These are phyloP conservation scores for Pelargonium australe DNA, from an alignment of 441 rosid genomes.

Conservation along the genomic window DNA sequence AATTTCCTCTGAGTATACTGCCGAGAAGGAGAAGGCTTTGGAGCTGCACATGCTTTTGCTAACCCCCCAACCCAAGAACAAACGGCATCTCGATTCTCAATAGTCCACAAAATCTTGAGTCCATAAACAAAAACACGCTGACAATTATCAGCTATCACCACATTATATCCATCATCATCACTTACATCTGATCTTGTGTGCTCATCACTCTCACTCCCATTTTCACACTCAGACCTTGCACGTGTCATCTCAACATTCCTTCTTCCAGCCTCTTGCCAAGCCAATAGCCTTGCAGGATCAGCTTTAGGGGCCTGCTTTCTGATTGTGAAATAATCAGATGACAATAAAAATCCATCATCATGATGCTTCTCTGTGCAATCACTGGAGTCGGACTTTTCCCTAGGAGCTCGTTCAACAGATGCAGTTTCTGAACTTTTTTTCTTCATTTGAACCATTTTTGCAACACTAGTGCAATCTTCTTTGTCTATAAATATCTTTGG, in stretches of 20 bases:
- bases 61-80: slow-evolving; percentile 95
- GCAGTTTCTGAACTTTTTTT: slow-evolving; percentile 65
- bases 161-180: slow-evolving; percentile 97
- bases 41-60: slow-evolving; percentile 86
- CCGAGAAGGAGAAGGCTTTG: slow-evolving; percentile 94
- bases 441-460: slow-evolving; percentile 45
- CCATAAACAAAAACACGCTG: slow-evolving; percentile 92
- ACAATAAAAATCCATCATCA: slow-evolving; percentile 87
- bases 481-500: slow-evolving; percentile 64
- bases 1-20: slow-evolving; percentile 84
- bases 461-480: slow-evolving; percentile 48
- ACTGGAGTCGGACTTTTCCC: slow-evolving; percentile 44
- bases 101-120: slow-evolving; percentile 91
- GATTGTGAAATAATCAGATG: slow-evolving; percentile 74
- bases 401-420: slow-evolving; percentile 51
- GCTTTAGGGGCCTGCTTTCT: no score
- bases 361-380: slow-evolving; percentile 64
- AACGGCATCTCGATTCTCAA: slow-evolving; percentile 89
- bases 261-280: no score
- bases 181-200: slow-evolving; percentile 75
- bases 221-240: slow-evolving; percentile 80
- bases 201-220: slow-evolving; percentile 94
- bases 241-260: no score
- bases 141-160: slow-evolving; percentile 94
- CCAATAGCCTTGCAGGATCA: no score